Percentiles rank a stretch among this genome's conserved stretches.
Conservation (phyloP, 2,329 filamentous ascomycete genomes). For the Cladosporium cucumerinum region DNA sequence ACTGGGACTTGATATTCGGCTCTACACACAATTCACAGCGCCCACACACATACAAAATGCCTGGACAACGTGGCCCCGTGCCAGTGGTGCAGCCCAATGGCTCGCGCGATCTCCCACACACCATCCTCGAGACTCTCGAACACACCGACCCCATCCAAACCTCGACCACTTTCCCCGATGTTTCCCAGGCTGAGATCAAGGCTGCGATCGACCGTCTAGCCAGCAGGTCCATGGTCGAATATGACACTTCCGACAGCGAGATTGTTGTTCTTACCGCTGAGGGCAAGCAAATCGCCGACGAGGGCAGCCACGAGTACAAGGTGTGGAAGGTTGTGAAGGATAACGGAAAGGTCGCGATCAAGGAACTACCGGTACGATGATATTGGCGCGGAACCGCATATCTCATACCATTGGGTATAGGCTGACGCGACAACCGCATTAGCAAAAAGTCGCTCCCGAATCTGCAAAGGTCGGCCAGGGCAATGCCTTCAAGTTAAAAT, state of each 20-base stretch:
- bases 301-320: constrained; percentile 51
- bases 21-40: not conserved
- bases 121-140: constrained; percentile 70
- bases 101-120: constrained; percentile 61
- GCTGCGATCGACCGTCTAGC: constrained; percentile 80
- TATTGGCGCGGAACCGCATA: not conserved
- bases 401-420: not conserved
- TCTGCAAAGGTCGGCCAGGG: constrained; percentile 83
- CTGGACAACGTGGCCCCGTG: constrained; percentile 47
- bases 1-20: not conserved
- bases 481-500: constrained; percentile 79
- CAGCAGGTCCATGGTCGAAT: constrained; percentile 81
- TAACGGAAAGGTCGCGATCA: constrained; percentile 44
- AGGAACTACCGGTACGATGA: constrained; percentile 44
- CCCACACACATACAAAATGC: constrained; percentile 33
- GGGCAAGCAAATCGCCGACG: constrained; percentile 67
- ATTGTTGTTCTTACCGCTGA: constrained; percentile 73
- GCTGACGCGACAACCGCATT: constrained; percentile 14
- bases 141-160: constrained; percentile 35
- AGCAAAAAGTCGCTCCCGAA: constrained; percentile 68
- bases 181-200: constrained; percentile 60
- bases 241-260: constrained; percentile 78
- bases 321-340: constrained; percentile 49
- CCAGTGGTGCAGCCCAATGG: constrained; percentile 41
- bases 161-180: constrained; percentile 32